A percentile compares a stretch with the other conserved stretches of the same genome.
Evolutionary conservation across 805 yeast genomes (phyloP).

Genomic region (Lipomyces oligophaga): DNA sequence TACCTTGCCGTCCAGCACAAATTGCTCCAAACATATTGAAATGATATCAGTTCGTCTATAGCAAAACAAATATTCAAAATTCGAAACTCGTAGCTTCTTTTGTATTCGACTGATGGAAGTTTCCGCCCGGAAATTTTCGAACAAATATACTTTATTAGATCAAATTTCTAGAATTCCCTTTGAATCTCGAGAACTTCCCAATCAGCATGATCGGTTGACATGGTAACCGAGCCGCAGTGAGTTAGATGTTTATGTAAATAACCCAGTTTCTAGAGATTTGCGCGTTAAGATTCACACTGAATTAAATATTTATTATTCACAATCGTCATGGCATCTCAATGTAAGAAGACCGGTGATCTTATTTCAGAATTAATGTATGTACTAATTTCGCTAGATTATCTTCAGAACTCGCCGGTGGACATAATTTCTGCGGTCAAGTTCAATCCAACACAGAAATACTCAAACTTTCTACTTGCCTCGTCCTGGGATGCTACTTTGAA

Average conservation of each 20-base stretch:
- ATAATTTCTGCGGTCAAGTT: slow-evolving; percentile 18
- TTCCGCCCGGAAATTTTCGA: no score
- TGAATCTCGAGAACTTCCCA: no score
- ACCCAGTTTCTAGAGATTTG: no score
- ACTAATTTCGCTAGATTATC: slow-evolving; percentile 11
- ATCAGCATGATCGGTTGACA: no score
- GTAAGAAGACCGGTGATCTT: not conserved
- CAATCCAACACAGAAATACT: slow-evolving; percentile 21
- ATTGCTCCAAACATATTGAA: slow-evolving; percentile 65
- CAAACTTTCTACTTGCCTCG: slow-evolving; percentile 43
- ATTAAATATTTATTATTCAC: not conserved
- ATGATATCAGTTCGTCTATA: not conserved
- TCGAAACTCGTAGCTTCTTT: no score
- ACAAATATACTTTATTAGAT: no score
- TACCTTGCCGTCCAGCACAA: slow-evolving; percentile 67
- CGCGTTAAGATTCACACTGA: no score
- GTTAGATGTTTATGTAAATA: no score
- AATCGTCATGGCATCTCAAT: slow-evolving; percentile 7
- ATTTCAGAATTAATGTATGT: not conserved
- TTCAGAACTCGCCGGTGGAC: slow-evolving; percentile 19
- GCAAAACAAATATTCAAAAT: no score
- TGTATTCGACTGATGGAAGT: no score
- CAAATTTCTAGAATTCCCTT: no score
- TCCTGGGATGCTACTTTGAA: slow-evolving; percentile 56
- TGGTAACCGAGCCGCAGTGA: no score